These are phyloP conservation scores for Poa annua DNA, from an alignment of 176 grass and related monocot genomes.

Conservation along the genomic window DNA sequence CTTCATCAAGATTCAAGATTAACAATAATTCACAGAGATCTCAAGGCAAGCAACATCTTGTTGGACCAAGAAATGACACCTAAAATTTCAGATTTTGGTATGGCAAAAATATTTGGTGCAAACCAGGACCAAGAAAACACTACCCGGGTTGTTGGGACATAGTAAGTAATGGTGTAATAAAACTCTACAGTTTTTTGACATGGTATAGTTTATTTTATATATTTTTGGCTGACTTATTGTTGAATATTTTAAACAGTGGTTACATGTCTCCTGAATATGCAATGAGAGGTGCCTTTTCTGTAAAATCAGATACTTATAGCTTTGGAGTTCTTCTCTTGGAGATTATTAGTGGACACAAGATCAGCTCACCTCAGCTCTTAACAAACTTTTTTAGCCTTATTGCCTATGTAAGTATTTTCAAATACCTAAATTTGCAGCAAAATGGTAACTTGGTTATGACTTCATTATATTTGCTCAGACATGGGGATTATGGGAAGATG, in stretches of 20 bases:
- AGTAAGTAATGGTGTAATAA: background rate
- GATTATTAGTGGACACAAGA: background rate
- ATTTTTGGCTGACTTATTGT: no score
- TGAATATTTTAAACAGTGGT: background rate
- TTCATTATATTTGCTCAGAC: background rate
- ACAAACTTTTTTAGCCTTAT: background rate
- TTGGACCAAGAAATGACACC: background rate
- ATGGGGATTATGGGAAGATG: background rate
- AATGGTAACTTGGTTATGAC: no score
- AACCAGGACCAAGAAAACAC: background rate
- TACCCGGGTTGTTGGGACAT: background rate
- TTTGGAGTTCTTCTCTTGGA: background rate
- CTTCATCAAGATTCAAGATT: slow-evolving; percentile 10
- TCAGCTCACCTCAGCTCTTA: background rate
- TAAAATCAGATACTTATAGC: background rate
- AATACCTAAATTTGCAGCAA: background rate
- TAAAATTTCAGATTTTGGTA: background rate
- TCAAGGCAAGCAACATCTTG: background rate
- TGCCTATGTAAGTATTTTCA: background rate
- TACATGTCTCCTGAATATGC: background rate
- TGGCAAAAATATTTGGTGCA: background rate
- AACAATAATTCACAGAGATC: background rate
- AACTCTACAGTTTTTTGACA: no score
- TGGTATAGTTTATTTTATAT: no score
- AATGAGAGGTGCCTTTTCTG: background rate